Conservation (phyloP, 208 protist genomes). For the Trypanosoma conorhini region DNA sequence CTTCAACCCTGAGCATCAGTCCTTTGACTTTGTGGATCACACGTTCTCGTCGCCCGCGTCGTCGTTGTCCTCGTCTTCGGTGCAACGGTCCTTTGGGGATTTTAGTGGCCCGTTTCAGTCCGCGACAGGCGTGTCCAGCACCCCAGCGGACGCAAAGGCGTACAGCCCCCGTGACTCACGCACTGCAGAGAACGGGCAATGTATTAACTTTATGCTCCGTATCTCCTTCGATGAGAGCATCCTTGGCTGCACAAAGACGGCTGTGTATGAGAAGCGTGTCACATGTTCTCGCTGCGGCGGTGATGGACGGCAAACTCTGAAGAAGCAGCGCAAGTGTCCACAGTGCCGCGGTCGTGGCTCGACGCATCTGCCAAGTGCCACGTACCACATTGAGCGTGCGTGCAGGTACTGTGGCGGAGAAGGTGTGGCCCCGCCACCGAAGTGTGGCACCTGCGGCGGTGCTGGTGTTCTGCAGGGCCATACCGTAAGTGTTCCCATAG, state of each 20-base stretch:
- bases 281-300: constrained; percentile 59
- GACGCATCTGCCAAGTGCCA: constrained; percentile 69
- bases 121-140: constrained; percentile 37
- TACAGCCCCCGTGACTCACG: constrained; percentile 44
- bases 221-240: constrained; percentile 80
- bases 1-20: constrained; percentile 81
- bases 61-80: constrained; percentile 5
- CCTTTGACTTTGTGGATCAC: constrained; percentile 73
- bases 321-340: constrained; percentile 55
- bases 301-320: constrained; percentile 35
- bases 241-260: constrained; percentile 47
- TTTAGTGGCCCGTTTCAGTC: constrained; percentile 42
- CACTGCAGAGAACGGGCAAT: constrained; percentile 43
- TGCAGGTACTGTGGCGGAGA: constrained; percentile 80
- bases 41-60: constrained; percentile 26
- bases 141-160: constrained; percentile 22
- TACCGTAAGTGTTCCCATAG: constrained; percentile 34
- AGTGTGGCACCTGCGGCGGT: constrained; percentile 62
- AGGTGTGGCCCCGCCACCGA: constrained; percentile 59
- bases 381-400: constrained; percentile 82
- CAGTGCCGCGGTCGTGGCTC: constrained; percentile 82
- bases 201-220: constrained; percentile 63
- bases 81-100: constrained; percentile 43
- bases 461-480: constrained; percentile 46
- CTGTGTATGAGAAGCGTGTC: constrained; percentile 46